phyloP scores from a whole-genome alignment of 78 protist genomes.

The Protostelium mycophagum region DNA sequence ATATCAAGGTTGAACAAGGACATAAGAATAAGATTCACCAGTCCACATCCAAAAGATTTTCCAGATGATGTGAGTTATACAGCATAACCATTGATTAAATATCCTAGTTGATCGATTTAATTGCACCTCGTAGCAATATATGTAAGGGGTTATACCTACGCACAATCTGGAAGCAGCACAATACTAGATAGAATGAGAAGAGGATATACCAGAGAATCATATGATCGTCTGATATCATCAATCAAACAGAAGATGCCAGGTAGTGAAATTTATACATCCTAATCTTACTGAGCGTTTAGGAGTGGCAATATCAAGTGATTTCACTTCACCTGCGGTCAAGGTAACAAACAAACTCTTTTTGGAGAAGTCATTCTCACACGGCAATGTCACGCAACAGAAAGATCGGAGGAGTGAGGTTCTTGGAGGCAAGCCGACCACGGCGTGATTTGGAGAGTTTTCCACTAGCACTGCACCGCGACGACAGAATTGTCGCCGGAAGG shows the following conservation, averaged over 20 bases:
- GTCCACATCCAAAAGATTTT: constrained; percentile 95
- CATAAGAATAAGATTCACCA: constrained; percentile 87
- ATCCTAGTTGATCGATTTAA: constrained; percentile 26
- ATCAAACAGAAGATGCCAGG: constrained; percentile 38
- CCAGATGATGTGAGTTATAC: constrained; percentile 44
- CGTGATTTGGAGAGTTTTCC: too few relatives aligned
- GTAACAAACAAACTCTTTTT: too few relatives aligned
- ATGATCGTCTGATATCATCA: constrained; percentile 50
- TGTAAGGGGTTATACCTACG: constrained; percentile 82
- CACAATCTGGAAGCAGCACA: constrained; percentile 67
- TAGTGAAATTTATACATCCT: neutral
- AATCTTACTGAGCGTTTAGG: neutral
- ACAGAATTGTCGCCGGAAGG: too few relatives aligned
- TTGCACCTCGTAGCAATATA: constrained; percentile 61
- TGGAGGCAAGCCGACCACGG: too few relatives aligned
- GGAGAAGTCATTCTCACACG: too few relatives aligned
- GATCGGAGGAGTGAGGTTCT: too few relatives aligned
- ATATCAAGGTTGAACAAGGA: constrained; percentile 63
- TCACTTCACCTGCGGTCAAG: too few relatives aligned
- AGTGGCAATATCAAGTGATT: constrained; percentile 54
- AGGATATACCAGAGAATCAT: constrained; percentile 81
- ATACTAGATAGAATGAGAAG: constrained; percentile 84
- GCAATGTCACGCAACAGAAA: too few relatives aligned
- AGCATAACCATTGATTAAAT: neutral
- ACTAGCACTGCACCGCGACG: too few relatives aligned